These are phyloP conservation scores for Capronia epimyces DNA, from an alignment of 2,329 filamentous ascomycete genomes.

Conservation along the genomic window DNA sequence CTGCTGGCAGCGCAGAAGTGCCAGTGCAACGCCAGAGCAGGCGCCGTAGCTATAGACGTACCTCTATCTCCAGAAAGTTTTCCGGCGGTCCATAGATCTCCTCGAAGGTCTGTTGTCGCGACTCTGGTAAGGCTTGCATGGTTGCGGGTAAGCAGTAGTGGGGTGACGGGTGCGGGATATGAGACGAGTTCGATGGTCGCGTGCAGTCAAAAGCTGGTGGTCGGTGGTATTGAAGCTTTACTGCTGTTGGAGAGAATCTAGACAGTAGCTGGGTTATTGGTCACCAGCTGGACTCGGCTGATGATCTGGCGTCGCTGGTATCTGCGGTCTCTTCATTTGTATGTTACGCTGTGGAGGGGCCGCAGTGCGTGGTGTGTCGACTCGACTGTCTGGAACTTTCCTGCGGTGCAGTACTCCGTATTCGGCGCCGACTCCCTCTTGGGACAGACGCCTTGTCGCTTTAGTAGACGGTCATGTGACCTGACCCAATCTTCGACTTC, in stretches of 20 bases:
- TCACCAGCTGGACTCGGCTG: background rate
- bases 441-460: too few species aligned
- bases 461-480: too few species aligned
- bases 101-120: conserved; percentile 90
- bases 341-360: background rate
- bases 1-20: too few species aligned
- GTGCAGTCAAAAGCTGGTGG: conserved; percentile 7
- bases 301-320: too few species aligned
- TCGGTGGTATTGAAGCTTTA: too few species aligned
- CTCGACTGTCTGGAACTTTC: conserved; percentile 5
- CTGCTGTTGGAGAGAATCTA: background rate
- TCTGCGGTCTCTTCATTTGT: too few species aligned
- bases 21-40: background rate
- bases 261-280: background rate
- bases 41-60: background rate
- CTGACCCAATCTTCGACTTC: too few species aligned
- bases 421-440: too few species aligned
- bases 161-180: background rate
- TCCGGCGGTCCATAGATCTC: conserved; percentile 98
- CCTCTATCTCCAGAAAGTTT: conserved; percentile 97
- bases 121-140: conserved; percentile 61
- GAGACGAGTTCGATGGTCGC: conserved; percentile 11
- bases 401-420: too few species aligned
- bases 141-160: conserved; percentile 37
- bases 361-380: background rate